Evolutionary conservation across 2,329 filamentous ascomycete species (phyloP), one percentile per base, ranked within the genome.

Genomic region (Fusarium sp.): DNA sequence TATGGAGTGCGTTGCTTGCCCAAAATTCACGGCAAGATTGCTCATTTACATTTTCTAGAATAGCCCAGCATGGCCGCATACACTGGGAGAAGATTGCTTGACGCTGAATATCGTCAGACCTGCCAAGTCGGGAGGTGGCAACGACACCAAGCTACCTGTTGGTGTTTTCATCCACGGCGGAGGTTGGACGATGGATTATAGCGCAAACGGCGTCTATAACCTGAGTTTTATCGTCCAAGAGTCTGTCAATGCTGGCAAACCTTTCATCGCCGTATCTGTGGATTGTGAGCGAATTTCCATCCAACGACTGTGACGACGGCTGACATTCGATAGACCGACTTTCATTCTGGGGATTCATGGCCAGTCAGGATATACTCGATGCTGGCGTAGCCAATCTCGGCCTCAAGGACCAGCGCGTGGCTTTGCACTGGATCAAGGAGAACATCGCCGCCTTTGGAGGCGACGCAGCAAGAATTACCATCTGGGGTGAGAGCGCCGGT

Each of bases 151-250:
- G 6, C 65, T 73, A 0, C 70, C 70, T 0, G 67, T 72, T 8
- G 59, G 59, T 9, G 63, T 72, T 2, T 72, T 60, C 25, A 69
- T 72, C 17, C 68, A 72, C 6, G 69, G 79, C 37, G 80, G 80
- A 41, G 79, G 78, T 4, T 80, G 61, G 58, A 48, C 49, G 0
- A 59, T 54, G 67, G 83, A 82, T 4, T 77, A 78, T 3, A 58
- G 77, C 66, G 38, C 67, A 63, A 80, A 84, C 43, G 70, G 77
- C 9, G 77, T 83, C 23, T 89, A 89, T 68, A 88, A 89, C 66
- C 76, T 87, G 54, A 83, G 82, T 13, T 84, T 81, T 55, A 80
- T 88, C 44, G 82, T 89, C 1, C 78, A 57, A 75, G 78, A 21
- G 72, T 78, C 25, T 6, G 64, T 66, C 27, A 69, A 69, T 37